Percentiles rank a stretch among this genome's conserved stretches.
Conservation (phyloP, 176 grass and related monocot genomes). For the Tillandsia leiboldiana region DNA sequence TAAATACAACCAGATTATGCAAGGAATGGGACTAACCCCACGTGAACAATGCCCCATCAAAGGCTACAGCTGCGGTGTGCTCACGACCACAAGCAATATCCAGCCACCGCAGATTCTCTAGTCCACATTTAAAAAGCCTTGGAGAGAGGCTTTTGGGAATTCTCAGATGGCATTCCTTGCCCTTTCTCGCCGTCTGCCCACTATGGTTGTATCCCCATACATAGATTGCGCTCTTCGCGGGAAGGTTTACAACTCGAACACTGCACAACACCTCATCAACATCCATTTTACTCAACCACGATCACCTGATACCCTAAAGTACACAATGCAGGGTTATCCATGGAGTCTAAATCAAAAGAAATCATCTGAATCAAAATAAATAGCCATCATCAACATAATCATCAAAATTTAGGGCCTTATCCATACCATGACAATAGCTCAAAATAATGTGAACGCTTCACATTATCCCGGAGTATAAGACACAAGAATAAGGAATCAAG, state of each 20-base stretch:
- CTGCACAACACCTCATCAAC: slow-evolving; percentile 46
- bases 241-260: slow-evolving; percentile 27
- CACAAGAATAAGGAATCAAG: no score
- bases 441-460: no score
- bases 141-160: slow-evolving; percentile 77
- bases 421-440: no score
- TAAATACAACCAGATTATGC: background rate
- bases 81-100: slow-evolving; percentile 83
- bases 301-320: background rate
- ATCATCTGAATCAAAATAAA: background rate
- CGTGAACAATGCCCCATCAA: slow-evolving; percentile 71
- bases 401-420: no score
- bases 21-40: slow-evolving; percentile 53
- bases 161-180: slow-evolving; percentile 56
- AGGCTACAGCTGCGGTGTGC: slow-evolving; percentile 82
- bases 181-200: slow-evolving; percentile 77
- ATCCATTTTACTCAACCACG: slow-evolving; percentile 30
- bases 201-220: slow-evolving; percentile 91
- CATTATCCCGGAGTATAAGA: no score
- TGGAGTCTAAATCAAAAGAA: background rate
- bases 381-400: no score
- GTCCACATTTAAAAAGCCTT: slow-evolving; percentile 50
- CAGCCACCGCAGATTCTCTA: slow-evolving; percentile 48
- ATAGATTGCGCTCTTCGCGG: slow-evolving; percentile 79
- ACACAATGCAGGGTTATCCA: background rate